Conservation (phyloP, 768 basidiomycete genomes). For the Calocybe indica region DNA sequence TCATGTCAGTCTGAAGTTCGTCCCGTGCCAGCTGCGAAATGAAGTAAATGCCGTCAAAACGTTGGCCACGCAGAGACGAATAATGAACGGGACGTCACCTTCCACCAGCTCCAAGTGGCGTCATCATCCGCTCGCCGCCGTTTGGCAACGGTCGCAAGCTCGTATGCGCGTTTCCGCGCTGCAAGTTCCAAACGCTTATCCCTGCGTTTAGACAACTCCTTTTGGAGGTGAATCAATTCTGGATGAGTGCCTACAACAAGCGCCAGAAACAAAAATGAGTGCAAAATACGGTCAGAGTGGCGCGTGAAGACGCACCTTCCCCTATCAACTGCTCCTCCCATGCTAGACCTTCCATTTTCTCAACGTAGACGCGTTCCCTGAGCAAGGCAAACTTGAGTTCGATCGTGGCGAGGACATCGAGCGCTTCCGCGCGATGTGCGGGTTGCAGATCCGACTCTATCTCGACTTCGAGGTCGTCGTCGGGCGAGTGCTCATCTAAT, state of each 20-base stretch:
- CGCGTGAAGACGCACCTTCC: constrained; percentile 47
- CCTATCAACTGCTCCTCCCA: constrained; percentile 82
- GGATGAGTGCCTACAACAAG: constrained; percentile 67
- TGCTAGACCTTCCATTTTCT: constrained; percentile 88
- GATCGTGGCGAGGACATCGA: constrained; percentile 83
- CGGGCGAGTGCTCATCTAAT: constrained; percentile 28
- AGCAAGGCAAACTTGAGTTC: constrained; percentile 90
- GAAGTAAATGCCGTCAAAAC: constrained; percentile 4
- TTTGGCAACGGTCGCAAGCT: constrained; percentile 55
- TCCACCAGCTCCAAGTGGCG: constrained; percentile 89
- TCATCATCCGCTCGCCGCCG: constrained; percentile 66
- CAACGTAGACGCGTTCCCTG: constrained; percentile 83
- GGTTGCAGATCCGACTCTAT: constrained; percentile 70
- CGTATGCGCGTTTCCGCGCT: constrained; percentile 63
- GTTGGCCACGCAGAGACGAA: constrained; percentile 4
- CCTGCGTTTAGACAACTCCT: constrained; percentile 69
- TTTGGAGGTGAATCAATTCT: constrained; percentile 76
- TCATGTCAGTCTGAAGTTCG: constrained; percentile 80
- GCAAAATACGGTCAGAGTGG: neutral
- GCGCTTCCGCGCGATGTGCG: constrained; percentile 78
- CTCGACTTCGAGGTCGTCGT: constrained; percentile 40
- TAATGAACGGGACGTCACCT: constrained; percentile 35
- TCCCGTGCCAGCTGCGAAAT: constrained; percentile 60
- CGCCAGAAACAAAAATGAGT: constrained; percentile 1
- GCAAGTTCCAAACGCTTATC: constrained; percentile 82